Conservation (phyloP, 2,329 filamentous ascomycete species). For the Aspergillus floridensis region DNA sequence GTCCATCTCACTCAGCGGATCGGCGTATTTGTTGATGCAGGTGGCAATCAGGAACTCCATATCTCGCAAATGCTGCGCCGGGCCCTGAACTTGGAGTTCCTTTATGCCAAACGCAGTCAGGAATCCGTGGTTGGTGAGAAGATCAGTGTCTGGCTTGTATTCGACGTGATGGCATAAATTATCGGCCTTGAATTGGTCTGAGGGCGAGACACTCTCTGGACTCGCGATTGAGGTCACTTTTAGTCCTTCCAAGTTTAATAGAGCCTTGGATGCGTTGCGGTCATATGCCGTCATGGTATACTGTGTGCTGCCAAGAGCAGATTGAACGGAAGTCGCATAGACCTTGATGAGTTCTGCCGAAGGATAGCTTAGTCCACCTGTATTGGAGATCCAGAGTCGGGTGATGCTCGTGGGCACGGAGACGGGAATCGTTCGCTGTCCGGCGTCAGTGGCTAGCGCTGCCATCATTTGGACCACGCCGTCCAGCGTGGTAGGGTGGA, state of each 20-base stretch:
- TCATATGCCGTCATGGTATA: constrained; percentile 1
- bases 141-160: constrained; percentile 1
- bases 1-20: not conserved
- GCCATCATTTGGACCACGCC: constrained; percentile 10
- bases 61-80: not conserved
- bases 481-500: constrained; percentile 12
- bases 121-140: not conserved
- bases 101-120: not conserved
- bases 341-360: not conserved
- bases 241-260: not conserved
- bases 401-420: constrained; percentile 4
- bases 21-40: not conserved
- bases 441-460: not conserved
- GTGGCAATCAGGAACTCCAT: constrained; percentile 3
- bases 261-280: not conserved
- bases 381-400: constrained; percentile 4
- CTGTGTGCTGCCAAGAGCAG: not conserved
- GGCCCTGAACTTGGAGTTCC: not conserved
- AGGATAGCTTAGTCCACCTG: constrained; percentile 1
- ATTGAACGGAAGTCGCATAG: not conserved
- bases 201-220: not conserved
- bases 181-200: not conserved
- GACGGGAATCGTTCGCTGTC: not conserved
- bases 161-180: not conserved
- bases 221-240: not conserved